phyloP scores from a whole-genome alignment of 495 filamentous ascomycete genomes.

The Penicillium pulvis region DNA sequence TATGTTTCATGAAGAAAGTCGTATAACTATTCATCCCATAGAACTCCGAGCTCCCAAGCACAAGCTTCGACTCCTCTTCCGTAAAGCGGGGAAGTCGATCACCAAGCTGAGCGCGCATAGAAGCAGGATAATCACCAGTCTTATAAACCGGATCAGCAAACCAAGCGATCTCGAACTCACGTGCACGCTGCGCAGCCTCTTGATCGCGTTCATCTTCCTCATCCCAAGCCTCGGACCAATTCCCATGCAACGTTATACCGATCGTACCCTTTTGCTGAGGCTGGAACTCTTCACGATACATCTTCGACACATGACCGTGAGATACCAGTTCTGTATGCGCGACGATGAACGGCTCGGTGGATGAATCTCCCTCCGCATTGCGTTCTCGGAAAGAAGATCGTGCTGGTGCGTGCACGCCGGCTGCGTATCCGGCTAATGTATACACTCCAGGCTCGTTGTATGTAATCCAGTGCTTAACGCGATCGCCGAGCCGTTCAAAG shows the following conservation, averaged over 20 bases:
- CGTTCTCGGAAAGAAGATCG: slow-evolving; percentile 46
- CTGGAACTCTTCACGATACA: slow-evolving; percentile 49
- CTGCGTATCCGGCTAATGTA: slow-evolving; percentile 50
- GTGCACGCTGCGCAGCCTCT: slow-evolving; percentile 45
- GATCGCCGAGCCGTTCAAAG: slow-evolving; percentile 44
- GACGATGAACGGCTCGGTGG: slow-evolving; percentile 49
- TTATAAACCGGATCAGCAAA: slow-evolving; percentile 52
- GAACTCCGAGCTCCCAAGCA: slow-evolving; percentile 51
- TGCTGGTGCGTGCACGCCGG: slow-evolving; percentile 49
- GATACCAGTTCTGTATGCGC: slow-evolving; percentile 47
- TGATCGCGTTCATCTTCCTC: slow-evolving; percentile 42
- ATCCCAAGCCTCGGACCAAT: slow-evolving; percentile 54
- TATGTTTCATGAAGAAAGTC: slow-evolving; percentile 48
- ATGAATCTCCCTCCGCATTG: slow-evolving; percentile 48
- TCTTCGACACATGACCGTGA: slow-evolving; percentile 40
- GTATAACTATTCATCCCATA: slow-evolving; percentile 58
- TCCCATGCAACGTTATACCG: slow-evolving; percentile 51
- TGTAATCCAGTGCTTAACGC: slow-evolving; percentile 55
- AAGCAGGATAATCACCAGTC: slow-evolving; percentile 49
- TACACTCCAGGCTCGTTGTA: slow-evolving; percentile 53
- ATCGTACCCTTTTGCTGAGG: slow-evolving; percentile 43
- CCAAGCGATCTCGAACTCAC: slow-evolving; percentile 53
- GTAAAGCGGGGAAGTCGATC: slow-evolving; percentile 49
- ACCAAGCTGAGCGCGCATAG: slow-evolving; percentile 52
- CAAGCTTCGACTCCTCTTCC: slow-evolving; percentile 40